These are phyloP conservation scores for Exophiala sp. DNA, from an alignment of 2,329 filamentous ascomycete species.

Conservation along the genomic window DNA sequence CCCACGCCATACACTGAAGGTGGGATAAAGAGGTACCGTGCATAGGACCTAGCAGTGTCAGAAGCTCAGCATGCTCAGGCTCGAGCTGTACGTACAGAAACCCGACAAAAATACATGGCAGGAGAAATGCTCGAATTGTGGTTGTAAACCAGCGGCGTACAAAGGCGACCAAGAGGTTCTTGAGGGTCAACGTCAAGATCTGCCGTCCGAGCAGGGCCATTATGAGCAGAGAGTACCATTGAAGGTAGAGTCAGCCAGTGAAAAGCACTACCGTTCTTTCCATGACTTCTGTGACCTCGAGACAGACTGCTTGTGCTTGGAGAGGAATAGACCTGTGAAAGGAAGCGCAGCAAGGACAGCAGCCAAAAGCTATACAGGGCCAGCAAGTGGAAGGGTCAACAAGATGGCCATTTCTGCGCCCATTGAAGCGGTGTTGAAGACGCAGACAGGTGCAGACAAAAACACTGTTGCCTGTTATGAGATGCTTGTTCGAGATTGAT, in stretches of 20 bases:
- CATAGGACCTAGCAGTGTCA: conserved; percentile 54
- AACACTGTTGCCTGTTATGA: background rate
- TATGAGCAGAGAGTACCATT: background rate
- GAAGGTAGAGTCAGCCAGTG: background rate
- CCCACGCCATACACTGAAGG: conserved; percentile 71
- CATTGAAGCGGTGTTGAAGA: background rate
- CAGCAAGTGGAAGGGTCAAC: background rate
- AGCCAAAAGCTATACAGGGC: background rate
- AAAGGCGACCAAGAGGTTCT: conserved; percentile 52
- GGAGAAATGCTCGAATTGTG: conserved; percentile 49
- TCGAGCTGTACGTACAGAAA: conserved; percentile 34
- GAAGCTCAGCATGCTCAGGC: conserved; percentile 1
- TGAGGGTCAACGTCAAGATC: conserved; percentile 52
- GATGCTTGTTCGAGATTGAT: background rate
- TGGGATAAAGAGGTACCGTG: conserved; percentile 76
- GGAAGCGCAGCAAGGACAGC: background rate
- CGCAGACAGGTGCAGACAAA: background rate
- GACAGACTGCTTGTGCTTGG: background rate
- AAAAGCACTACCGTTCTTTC: background rate
- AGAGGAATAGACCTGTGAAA: background rate
- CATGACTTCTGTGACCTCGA: background rate
- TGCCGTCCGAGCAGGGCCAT: conserved; percentile 43
- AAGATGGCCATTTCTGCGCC: background rate
- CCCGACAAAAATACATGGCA: conserved; percentile 51
- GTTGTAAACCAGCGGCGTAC: conserved; percentile 51